Percentiles rank a stretch among this genome's conserved stretches.
phyloP scores from a whole-genome alignment of 2,329 filamentous ascomycete species.

The Colletotrichum sp. region DNA sequence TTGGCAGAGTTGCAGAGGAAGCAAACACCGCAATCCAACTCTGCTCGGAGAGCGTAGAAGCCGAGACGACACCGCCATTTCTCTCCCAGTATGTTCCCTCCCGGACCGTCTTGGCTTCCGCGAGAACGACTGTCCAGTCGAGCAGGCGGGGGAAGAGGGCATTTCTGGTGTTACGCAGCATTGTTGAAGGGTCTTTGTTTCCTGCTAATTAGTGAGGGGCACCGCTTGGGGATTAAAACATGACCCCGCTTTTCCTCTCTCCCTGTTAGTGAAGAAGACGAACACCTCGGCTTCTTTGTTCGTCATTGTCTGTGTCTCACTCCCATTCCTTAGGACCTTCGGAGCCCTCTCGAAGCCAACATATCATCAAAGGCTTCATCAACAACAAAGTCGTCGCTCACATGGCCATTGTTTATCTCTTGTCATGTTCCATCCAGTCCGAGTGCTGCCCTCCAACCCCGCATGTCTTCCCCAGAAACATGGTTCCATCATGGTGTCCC shows the following conservation, averaged over 20 bases:
- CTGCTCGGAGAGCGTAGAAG: not conserved
- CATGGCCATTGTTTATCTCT: not conserved
- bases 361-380: not conserved
- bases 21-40: not conserved
- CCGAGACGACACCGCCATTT: not conserved
- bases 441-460: not conserved
- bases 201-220: not conserved
- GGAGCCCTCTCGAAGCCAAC: not conserved
- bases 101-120: constrained; percentile 4
- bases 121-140: not conserved
- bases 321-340: not conserved
- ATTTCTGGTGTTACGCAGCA: not conserved
- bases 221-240: not conserved
- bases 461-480: constrained; percentile 16
- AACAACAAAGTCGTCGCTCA: not conserved
- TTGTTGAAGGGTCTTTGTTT: not conserved
- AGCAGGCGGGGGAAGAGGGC: not conserved
- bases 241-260: not conserved
- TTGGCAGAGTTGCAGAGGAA: not conserved
- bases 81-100: not conserved
- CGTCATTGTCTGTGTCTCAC: not conserved
- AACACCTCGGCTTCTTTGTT: not conserved
- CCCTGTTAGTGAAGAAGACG: not conserved
- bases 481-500: not conserved
- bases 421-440: not conserved